Percentiles rank a stretch among this genome's conserved stretches.
phyloP scores from a whole-genome alignment of 176 grass and related monocot species.

The Bonia amplexicaulis region DNA sequence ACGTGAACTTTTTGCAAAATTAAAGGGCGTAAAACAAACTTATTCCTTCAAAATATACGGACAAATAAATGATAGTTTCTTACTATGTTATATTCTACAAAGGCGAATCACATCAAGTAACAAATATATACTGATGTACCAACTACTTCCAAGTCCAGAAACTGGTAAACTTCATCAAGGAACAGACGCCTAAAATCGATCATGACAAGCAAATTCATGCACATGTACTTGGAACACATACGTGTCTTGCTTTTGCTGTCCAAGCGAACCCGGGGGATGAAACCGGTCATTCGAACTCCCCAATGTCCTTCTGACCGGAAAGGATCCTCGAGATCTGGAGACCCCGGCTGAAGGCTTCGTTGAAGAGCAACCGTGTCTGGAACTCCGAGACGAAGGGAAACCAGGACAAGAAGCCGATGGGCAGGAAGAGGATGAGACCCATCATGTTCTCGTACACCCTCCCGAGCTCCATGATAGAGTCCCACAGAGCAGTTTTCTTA shows the following conservation, averaged over 20 bases:
- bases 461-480: conserved; percentile 93
- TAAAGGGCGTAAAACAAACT: too few species aligned
- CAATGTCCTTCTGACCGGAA: conserved; percentile 53
- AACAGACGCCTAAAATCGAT: conserved; percentile 9
- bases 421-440: conserved; percentile 77
- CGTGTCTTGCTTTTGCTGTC: background rate
- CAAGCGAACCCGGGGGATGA: background rate
- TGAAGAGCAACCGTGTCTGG: conserved; percentile 90
- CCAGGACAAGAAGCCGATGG: conserved; percentile 82
- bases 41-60: too few species aligned
- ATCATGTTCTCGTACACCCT: conserved; percentile 83
- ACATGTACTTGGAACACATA: background rate
- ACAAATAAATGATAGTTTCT: too few species aligned
- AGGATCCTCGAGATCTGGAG: conserved; percentile 95
- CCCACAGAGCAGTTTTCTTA: conserved; percentile 53
- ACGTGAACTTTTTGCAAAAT: too few species aligned
- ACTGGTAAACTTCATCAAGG: background rate
- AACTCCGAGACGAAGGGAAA: conserved; percentile 98
- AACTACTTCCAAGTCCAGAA: background rate
- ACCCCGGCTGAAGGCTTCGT: conserved; percentile 91
- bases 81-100: too few species aligned
- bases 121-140: background rate
- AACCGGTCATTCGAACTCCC: conserved; percentile 4
- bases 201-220: background rate
- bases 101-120: too few species aligned